phyloP scores from a whole-genome alignment of 306 rosid species.

The Cicer cuneatum region DNA sequence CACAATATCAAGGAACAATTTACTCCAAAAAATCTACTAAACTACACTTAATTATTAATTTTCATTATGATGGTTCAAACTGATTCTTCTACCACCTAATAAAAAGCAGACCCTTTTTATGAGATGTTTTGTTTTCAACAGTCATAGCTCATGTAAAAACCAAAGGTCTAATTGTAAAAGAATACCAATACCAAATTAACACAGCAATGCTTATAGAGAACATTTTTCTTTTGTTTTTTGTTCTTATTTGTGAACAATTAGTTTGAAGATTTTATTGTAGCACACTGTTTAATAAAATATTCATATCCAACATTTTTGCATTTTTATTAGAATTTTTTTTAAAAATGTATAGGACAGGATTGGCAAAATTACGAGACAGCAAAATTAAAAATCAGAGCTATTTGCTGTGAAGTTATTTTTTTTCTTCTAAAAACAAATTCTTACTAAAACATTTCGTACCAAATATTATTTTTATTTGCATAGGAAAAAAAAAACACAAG shows the following conservation, averaged over 20 bases:
- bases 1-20: neutral
- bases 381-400: neutral
- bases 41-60: neutral
- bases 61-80: neutral
- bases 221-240: too few relatives aligned
- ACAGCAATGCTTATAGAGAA: too few relatives aligned
- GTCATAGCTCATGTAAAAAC: neutral
- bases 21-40: neutral
- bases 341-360: neutral
- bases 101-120: neutral
- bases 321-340: too few relatives aligned
- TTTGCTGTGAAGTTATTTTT: too few relatives aligned
- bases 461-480: neutral
- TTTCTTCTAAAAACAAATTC: too few relatives aligned
- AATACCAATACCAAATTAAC: too few relatives aligned
- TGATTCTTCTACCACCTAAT: neutral
- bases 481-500: neutral
- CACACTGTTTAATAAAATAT: too few relatives aligned
- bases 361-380: neutral
- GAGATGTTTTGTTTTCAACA: neutral
- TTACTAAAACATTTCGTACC: neutral
- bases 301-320: too few relatives aligned
- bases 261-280: too few relatives aligned
- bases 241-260: too few relatives aligned
- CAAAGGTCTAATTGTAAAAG: too few relatives aligned